These are phyloP conservation scores for Coleophoma cylindrospora DNA, from an alignment of 2,329 filamentous ascomycete genomes.

Conservation along the genomic window DNA sequence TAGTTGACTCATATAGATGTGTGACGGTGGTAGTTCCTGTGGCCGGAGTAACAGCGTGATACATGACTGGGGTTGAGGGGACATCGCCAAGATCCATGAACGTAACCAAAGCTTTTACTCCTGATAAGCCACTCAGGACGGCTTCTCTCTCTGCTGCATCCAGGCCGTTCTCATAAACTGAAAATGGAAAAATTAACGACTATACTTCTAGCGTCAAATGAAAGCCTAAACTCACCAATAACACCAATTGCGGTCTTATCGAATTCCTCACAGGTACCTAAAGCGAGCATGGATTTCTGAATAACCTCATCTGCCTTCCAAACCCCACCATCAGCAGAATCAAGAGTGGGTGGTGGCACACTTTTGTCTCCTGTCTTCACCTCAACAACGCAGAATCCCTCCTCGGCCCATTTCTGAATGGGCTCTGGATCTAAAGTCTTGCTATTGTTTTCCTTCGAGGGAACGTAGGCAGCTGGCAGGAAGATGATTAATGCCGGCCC, in stretches of 20 bases:
- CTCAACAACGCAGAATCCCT: slow-evolving; percentile 28
- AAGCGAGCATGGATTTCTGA: background rate
- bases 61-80: background rate
- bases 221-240: background rate
- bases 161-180: too few relatives aligned
- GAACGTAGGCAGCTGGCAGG: slow-evolving; percentile 5
- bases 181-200: too few relatives aligned
- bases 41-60: background rate
- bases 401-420: slow-evolving; percentile 31
- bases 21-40: background rate
- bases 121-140: too few relatives aligned
- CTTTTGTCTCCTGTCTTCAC: background rate
- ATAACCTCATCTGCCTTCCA: background rate
- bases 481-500: slow-evolving; percentile 30
- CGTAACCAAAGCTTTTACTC: too few relatives aligned
- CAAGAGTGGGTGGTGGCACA: background rate
- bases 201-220: too few relatives aligned
- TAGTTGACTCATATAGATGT: background rate
- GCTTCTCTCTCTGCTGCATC: too few relatives aligned
- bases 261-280: background rate
- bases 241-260: background rate
- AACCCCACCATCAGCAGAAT: background rate
- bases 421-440: slow-evolving; percentile 17
- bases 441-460: slow-evolving; percentile 2
- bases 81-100: too few relatives aligned